Base-by-base conservation (phyloP, 441 rosid genomes). In the Gossypium schwendimanii region DNA sequence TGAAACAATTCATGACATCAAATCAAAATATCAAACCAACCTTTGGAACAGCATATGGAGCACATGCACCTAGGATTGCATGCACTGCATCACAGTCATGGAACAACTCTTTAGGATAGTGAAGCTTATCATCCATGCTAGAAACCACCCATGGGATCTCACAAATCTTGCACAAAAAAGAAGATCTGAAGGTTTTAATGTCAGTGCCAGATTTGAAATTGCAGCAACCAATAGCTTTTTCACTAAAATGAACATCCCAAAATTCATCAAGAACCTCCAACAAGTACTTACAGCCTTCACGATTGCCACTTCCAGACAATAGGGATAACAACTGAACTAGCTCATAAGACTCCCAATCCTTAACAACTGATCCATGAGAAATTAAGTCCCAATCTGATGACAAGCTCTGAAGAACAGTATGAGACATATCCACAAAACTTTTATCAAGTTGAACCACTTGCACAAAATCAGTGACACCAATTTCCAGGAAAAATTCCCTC, bases 261-360 rank as follows among this genome's bases (percentile, higher is more conserved):
- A 83, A 62, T 28, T 8, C 76, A 79, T 95, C 97, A 71, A 95
- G 87, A 73, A 89, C 76, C 80, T 88, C 91, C 84, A 95, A 75
- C 65, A 95, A 84, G 85, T 87, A 84, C 75, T 82, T 88, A 78
- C 92, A 81, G 70, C 90, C 70, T 82, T 89, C 87, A 31, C 39
- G 80, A 78, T 83, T 80, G 69, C 86, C 83, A 71, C 70, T 76
- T 49, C 63, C 69, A 71, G 84, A 82, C 82, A 91, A 79, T 47
- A 70, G 44, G 20, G 88, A 83, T 73, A 95, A 79, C 50, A 95
- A 76, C 63, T 80, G 77, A 66, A 73, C 86, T 74, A 93, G 80
- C 81, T 95, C 99, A 58, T 61, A 66, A 64, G 99, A 93, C 79
- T 87, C 97, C 99, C 99, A 95, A 82, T 95, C 99, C 83, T 71